Evolutionary conservation across 1,284 basidiomycete genomes (phyloP).

Genomic region (Trametes versicolor): DNA sequence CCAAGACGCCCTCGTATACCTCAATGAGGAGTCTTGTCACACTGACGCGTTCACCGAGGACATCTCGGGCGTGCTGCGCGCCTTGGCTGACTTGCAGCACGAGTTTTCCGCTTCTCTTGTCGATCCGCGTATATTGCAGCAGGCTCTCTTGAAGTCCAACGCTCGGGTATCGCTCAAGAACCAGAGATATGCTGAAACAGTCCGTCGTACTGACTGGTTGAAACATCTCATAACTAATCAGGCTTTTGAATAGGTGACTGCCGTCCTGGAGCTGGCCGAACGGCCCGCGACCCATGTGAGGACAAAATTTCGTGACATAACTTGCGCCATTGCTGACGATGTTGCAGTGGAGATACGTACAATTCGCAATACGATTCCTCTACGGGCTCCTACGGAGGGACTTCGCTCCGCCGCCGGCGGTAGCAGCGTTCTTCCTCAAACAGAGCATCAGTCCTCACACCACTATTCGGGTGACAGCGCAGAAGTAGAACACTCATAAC

Average conservation of each 20-base stretch:
- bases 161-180: constrained; percentile 56
- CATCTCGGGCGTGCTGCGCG: constrained; percentile 54
- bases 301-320: constrained; percentile 17
- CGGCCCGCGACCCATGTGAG: constrained; percentile 78
- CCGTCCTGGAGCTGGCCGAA: constrained; percentile 75
- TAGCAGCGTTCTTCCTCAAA: constrained; percentile 76
- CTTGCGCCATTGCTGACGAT: constrained; percentile 16
- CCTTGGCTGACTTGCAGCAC: constrained; percentile 55
- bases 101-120: constrained; percentile 58
- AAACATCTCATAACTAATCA: constrained; percentile 5
- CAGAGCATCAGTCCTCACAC: constrained; percentile 84
- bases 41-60: constrained; percentile 66
- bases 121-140: constrained; percentile 54
- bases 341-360: constrained; percentile 88
- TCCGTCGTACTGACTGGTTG: constrained; percentile 41
- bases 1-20: constrained; percentile 68
- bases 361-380: constrained; percentile 82
- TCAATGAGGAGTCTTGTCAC: constrained; percentile 70
- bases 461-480: constrained; percentile 77
- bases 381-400: constrained; percentile 83
- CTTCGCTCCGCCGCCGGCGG: constrained; percentile 65
- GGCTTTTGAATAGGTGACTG: constrained; percentile 55
- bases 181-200: constrained; percentile 58
- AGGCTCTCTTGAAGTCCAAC: constrained; percentile 52
- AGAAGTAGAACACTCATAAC: constrained; percentile 50